Conservation (phyloP, 805 yeast species). For the Brettanomyces bruxellensis region DNA sequence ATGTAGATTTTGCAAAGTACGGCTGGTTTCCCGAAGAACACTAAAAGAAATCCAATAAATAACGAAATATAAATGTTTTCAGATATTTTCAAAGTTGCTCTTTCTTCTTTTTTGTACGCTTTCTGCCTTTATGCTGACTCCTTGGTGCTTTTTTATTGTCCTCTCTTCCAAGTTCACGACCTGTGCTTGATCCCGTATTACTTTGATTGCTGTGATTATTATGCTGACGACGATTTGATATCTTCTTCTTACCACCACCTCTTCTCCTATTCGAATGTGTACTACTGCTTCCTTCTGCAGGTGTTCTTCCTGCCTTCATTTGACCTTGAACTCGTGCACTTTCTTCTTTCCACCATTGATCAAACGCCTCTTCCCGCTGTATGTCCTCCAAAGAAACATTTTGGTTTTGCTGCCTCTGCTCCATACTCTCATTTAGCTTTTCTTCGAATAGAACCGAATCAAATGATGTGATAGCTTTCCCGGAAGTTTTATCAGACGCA, state of each 20-base stretch:
- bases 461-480: slow-evolving; percentile 11
- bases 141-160: no score
- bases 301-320: slow-evolving; percentile 9
- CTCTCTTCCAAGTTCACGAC: not conserved
- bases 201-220: not conserved
- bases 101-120: not conserved
- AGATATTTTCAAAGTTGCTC: not conserved
- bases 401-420: slow-evolving; percentile 14
- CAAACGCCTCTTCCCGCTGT: slow-evolving; percentile 77
- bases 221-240: not conserved
- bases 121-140: not conserved
- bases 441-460: slow-evolving; percentile 19
- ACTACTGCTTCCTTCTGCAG: not conserved
- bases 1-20: slow-evolving; percentile 33
- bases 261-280: not conserved
- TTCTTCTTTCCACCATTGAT: slow-evolving; percentile 82
- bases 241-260: not conserved
- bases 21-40: slow-evolving; percentile 62
- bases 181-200: not conserved
- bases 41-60: not conserved
- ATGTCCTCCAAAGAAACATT: slow-evolving; percentile 49
- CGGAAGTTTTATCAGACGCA: slow-evolving; percentile 6
- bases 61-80: not conserved
- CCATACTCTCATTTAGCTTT: slow-evolving; percentile 17
- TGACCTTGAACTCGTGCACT: slow-evolving; percentile 51